Evolutionary conservation across 345 rosid species (phyloP), one percentile per base, ranked within the genome.

Genomic region (Acer campestre): DNA sequence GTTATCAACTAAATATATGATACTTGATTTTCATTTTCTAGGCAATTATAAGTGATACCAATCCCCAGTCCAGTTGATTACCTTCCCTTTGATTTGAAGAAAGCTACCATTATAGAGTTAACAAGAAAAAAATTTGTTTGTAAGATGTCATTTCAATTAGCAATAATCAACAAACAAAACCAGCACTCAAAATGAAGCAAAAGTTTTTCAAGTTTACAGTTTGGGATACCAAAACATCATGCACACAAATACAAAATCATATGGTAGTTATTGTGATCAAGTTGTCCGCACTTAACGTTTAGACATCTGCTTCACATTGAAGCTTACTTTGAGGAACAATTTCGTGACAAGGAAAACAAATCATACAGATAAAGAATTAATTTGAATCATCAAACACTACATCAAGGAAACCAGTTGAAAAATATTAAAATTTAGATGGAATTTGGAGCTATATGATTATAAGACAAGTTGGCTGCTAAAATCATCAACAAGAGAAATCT

Each of bases 161-260:
- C 14, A n/a, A 40, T 40, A 42, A 35, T n/a, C n/a, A 56, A 56
- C 61, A 56, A 9, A 1, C 27, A 67, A 46, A 46, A 67, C 7
- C 27, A 35, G 48, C 22, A 18, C 67, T 61, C 31, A 46, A 61
- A 61, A 9, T 2, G 56, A 61, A 73, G 38, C 22, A 16, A 61
- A 23, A 55, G 12, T 20, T 65, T 73, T 46, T 62, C 6, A 14
- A 7, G 25, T 46, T 46, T 68, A 68, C 35, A 51, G 62, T 70
- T 72, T 40, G 38, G 40, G 66, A 59, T 72, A 42, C 55, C 22
- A 16, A 56, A 40, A 59, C 51, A 25, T 61, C 17, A 62, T 27
- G 61, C 38, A 61, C 56, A 58, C 13, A 61, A 73, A 42, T 59
- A 2, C 17, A 20, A 61, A 59, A 73, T 44, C 75, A 35, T 72